These are phyloP conservation scores for Magnusiomyces sp. DNA, from an alignment of 1,139 yeast species.

Conservation along the genomic window DNA sequence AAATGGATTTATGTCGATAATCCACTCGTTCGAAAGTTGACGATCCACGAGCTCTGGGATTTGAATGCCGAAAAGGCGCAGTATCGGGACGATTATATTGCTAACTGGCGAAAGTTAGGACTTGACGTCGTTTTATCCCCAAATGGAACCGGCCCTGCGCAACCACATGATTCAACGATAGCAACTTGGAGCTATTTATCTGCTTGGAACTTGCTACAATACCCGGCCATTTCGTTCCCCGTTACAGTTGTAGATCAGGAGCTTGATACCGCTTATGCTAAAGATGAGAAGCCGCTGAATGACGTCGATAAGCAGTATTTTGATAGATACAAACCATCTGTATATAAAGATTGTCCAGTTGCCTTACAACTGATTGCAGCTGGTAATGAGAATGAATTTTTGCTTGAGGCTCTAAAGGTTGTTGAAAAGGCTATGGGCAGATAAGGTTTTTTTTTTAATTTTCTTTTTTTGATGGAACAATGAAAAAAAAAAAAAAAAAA, in stretches of 20 bases:
- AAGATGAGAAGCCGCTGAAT: constrained; percentile 24
- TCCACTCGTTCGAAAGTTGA: constrained; percentile 19
- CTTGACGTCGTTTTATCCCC: constrained; percentile 66
- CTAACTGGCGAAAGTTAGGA: constrained; percentile 40
- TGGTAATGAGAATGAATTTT: constrained; percentile 34
- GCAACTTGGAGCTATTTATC: constrained; percentile 60
- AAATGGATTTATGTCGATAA: constrained; percentile 7
- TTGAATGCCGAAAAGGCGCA: constrained; percentile 28
- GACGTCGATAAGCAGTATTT: constrained; percentile 26
- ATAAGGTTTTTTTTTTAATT: not conserved
- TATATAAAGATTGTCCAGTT: constrained; percentile 37
- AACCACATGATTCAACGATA: constrained; percentile 48
- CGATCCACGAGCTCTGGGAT: constrained; percentile 33
- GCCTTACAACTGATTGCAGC: constrained; percentile 37
- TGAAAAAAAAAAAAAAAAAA: not conserved
- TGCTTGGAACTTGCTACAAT: constrained; percentile 45
- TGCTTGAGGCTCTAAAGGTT: constrained; percentile 9
- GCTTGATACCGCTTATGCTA: constrained; percentile 28
- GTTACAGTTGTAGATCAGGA: constrained; percentile 40
- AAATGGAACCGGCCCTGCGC: constrained; percentile 63
- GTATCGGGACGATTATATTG: constrained; percentile 29
- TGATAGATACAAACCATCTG: constrained; percentile 32
- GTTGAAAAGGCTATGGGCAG: constrained; percentile 7
- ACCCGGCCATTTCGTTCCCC: constrained; percentile 44
- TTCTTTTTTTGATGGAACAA: not conserved